Base-by-base conservation (phyloP, 306 rosid genomes). In the Prunus armeniaca region DNA sequence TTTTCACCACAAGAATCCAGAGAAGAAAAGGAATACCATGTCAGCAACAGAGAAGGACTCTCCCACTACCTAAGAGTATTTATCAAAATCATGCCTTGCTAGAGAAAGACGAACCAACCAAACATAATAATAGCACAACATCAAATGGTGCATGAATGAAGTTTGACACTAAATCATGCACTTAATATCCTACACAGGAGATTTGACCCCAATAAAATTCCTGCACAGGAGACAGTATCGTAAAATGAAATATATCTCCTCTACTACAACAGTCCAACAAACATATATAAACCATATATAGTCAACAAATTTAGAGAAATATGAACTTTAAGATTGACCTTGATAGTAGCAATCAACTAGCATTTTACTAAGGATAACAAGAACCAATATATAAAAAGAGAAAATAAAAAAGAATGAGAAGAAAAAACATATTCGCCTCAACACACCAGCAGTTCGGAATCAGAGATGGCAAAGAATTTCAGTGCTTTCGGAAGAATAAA, bases 81-180 rank as follows among this genome's bases (percentile, higher is more conserved):
- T 24, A 57, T 57, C 65, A 54, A 34, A 34, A 72, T 38, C 14
- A 22, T 34, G 38, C 8, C 4, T 17, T 12, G 46, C 10, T 15
- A 27, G 73, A 67, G 57, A 69, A 49, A 17, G 73, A 70, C 11
- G 11, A 34, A 55, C 7, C n/a, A 71, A 32, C 51, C 50, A 52
- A 67, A 12, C 46, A 57, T 24, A 72, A 24, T 24, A 24, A 72
- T 25, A n/a, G 46, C 54, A 19, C 4, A 57, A 72, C 3, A 12
- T 72, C 75, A 41, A 56, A 57, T 56, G 76, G 52, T n/a, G 22
- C 27, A 57, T 56, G 76, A 72, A 56, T 56, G 54, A 72, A 11
- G 54, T 56, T 72, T 56, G 54, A 41, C 9, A 22, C 34, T n/a
- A 9, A 10, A 72, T 24, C 30, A 72, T 4, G 54, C 38, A 55